These are phyloP conservation scores for Pilaira anomala DNA, from an alignment of 192 early-diverging fungal species.

Conservation along the genomic window DNA sequence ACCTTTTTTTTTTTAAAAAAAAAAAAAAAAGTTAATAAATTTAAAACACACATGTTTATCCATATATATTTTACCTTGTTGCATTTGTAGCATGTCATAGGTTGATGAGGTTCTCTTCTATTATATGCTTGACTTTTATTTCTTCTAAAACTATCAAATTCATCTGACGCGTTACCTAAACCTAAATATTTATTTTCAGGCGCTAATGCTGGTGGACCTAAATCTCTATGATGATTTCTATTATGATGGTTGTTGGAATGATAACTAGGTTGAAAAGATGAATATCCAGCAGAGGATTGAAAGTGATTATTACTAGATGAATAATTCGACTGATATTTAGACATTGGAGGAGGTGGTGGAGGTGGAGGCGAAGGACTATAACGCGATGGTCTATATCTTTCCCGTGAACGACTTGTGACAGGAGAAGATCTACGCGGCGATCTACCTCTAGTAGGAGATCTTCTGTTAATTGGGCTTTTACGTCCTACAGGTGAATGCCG, in stretches of 20 bases:
- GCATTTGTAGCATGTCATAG: conserved; percentile 18
- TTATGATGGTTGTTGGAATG: background rate
- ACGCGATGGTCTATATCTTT: background rate
- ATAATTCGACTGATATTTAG: too few species aligned
- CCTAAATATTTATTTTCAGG: conserved; percentile 7
- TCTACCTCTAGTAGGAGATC: conserved; percentile 1
- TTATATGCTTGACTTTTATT: conserved; percentile 23
- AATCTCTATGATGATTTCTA: background rate
- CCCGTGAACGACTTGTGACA: conserved; percentile 3
- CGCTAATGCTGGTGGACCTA: background rate
- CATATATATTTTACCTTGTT: conserved; percentile 4
- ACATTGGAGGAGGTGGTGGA: too few species aligned
- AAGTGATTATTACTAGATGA: too few species aligned
- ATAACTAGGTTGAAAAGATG: too few species aligned
- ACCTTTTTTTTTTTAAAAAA: conserved; percentile 13
- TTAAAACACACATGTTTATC: background rate
- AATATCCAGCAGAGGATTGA: too few species aligned
- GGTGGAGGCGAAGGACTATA: conserved; percentile 6
- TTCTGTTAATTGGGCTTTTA: background rate
- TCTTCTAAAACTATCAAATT: conserved; percentile 18
- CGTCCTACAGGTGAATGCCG: background rate
- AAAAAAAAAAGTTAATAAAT: background rate
- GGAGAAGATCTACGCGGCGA: background rate
- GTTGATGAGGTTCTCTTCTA: conserved; percentile 10
- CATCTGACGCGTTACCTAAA: conserved; percentile 7